Base-by-base conservation (phyloP, 2,329 filamentous ascomycete species). In the Sporothrix sp. region DNA sequence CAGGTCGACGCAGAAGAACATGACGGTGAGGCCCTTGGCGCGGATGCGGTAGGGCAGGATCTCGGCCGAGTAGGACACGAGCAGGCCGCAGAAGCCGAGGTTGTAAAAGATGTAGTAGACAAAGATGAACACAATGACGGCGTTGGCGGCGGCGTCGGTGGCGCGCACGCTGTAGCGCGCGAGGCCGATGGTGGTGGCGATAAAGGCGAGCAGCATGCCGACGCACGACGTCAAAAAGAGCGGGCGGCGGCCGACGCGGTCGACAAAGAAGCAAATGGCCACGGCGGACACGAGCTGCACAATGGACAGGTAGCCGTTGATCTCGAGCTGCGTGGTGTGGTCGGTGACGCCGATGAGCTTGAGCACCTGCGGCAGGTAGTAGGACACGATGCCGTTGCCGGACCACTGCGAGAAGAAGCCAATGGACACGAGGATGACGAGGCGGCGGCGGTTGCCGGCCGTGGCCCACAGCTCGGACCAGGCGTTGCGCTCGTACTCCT, bases 1-100 rank as follows among this genome's bases (percentile, higher is more conserved):
- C 63, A 63, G 36, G 64, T 62, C 63, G 40, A 64, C 65, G 58
- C 67, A 67, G 61, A 74, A 70, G 27, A 74, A 68, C 44, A 70
- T 71, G 51, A 76, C 60, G 11, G 69, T 63, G 18, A 69, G 62
- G 13, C 68, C 68, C 56, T 67, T 68, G 45, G 60, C 58, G 23
- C 60, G 59, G 43, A 60, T 58, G 37, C 57, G 52, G 56, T 61
- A 62, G 7, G 59, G 59, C 43, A 60, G 54, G 18, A 62, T 60
- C 56, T 62, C 60, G 18, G 56, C 53, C 9, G 57, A 58, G 54
- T 61, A 62, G 1, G 58, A 58, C 4, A 60, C 57, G 8, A 59
- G 56, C 7, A 62, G 53, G 25, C 58, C 59, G 50, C 55, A 58
- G 55, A 58, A 61, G 11, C 58, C 59, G 14, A 61, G 49, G 51